These are phyloP conservation scores for Saturnispora quitensis DNA, from an alignment of 805 yeast genomes.

Conservation along the genomic window DNA sequence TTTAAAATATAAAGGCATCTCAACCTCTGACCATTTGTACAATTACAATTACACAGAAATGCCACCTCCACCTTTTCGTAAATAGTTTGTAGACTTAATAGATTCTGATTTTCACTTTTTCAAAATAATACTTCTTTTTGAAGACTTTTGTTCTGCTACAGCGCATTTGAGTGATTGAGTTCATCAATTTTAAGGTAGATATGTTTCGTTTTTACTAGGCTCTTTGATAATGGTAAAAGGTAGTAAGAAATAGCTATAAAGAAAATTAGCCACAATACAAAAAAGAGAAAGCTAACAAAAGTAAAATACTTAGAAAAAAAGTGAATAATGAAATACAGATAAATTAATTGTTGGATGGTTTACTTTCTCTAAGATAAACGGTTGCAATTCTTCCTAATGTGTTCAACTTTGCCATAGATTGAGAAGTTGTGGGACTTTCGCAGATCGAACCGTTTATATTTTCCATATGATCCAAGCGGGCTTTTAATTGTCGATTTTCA, in stretches of 20 bases:
- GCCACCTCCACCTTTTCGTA: slow-evolving; percentile 19
- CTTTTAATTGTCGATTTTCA: slow-evolving; percentile 23
- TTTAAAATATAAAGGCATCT: slow-evolving; percentile 42
- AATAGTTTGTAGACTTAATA: not conserved
- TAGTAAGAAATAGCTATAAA: not conserved
- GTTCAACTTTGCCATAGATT: not conserved
- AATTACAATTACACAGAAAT: slow-evolving; percentile 31
- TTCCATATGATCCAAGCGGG: slow-evolving; percentile 14
- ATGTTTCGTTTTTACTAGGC: no score
- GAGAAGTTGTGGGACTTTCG: not conserved
- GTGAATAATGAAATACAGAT: not conserved
- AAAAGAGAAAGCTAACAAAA: not conserved
- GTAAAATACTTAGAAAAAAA: not conserved
- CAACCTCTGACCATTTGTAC: slow-evolving; percentile 54
- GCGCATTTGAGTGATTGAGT: no score
- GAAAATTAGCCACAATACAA: not conserved
- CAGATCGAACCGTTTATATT: not conserved
- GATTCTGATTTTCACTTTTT: not conserved
- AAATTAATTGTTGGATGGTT: not conserved
- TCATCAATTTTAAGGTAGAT: no score
- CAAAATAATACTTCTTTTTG: no score
- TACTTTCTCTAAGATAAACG: slow-evolving; percentile 3
- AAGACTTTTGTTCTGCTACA: no score
- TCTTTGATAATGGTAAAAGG: no score
- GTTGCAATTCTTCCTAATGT: slow-evolving; percentile 6